phyloP scores from a whole-genome alignment of 2,329 filamentous ascomycete species.

The Curvularia sp. region DNA sequence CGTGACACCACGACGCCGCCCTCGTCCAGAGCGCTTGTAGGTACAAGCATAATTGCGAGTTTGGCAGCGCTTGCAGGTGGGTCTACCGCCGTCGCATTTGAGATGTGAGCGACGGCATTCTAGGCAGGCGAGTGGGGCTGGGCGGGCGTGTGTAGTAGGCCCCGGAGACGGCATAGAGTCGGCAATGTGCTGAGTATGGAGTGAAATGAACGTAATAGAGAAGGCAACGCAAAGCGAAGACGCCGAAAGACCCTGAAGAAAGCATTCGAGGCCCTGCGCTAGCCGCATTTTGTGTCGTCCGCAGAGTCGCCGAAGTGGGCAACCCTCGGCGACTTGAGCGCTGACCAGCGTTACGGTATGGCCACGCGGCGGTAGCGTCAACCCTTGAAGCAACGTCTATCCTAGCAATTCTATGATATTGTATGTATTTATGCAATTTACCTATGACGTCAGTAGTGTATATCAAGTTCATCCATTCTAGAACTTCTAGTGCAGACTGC shows the following conservation, averaged over 20 bases:
- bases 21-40: constrained; percentile 57
- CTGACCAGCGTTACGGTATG: background rate
- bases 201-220: constrained; percentile 4
- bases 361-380: background rate
- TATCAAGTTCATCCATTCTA: background rate
- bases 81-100: constrained; percentile 58
- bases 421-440: background rate
- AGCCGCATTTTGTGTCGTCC: background rate
- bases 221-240: constrained; percentile 8
- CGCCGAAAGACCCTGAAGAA: constrained; percentile 5
- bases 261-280: background rate
- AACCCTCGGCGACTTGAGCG: background rate
- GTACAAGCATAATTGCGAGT: constrained; percentile 50
- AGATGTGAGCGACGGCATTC: constrained; percentile 57
- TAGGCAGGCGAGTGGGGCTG: constrained; percentile 54
- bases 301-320: constrained; percentile 1
- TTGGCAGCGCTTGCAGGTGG: constrained; percentile 54
- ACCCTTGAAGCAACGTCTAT: background rate
- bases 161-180: constrained; percentile 10
- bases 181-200: background rate
- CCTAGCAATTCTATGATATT: background rate
- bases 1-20: constrained; percentile 46
- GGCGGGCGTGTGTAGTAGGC: constrained; percentile 12
- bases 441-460: background rate
- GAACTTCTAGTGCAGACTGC: background rate